A percentile compares a stretch with the other conserved stretches of the same genome.
These are phyloP conservation scores for Syzygium grande DNA, from an alignment of 345 rosid species.

Conservation along the genomic window DNA sequence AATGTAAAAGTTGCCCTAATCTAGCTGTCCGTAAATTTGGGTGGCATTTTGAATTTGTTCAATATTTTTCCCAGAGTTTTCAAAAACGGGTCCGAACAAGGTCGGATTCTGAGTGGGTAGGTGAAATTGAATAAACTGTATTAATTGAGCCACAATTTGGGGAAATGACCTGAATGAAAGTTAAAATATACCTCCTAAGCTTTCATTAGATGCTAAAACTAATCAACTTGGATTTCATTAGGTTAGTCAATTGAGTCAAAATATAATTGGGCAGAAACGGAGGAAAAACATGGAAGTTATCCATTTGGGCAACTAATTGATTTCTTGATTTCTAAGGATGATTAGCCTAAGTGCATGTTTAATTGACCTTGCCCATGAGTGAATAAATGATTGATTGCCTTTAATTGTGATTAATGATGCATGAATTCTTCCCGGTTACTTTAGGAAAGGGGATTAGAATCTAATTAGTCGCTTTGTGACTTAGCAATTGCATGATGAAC, in stretches of 20 bases:
- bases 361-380: background rate
- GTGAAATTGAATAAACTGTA: background rate
- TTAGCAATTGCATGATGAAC: background rate
- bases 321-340: background rate
- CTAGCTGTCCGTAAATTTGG: background rate
- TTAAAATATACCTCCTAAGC: background rate
- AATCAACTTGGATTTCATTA: background rate
- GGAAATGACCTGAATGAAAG: background rate
- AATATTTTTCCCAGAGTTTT: no score
- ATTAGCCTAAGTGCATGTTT: background rate
- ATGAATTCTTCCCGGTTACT: background rate
- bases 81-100: background rate
- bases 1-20: background rate
- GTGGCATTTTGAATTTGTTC: background rate
- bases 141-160: background rate
- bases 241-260: background rate
- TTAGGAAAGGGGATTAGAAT: background rate
- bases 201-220: background rate
- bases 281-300: background rate
- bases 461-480: background rate
- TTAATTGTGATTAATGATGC: background rate
- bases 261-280: background rate
- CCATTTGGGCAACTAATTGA: background rate
- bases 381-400: background rate
- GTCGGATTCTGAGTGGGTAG: background rate